Conservation (phyloP, 2,329 filamentous ascomycete species). For the Microcera coccophila region DNA sequence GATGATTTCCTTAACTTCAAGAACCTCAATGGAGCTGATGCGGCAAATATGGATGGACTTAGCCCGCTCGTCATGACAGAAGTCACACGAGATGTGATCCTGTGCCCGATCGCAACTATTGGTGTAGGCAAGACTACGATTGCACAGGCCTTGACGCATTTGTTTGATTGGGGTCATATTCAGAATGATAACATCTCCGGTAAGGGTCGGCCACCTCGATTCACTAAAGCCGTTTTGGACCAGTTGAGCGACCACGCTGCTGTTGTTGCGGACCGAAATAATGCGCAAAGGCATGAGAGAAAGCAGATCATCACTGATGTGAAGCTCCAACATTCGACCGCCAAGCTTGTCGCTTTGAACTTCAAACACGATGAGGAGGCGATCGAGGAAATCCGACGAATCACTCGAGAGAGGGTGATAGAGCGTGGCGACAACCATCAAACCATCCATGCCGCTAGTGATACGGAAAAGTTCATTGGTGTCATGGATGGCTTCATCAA, state of each 20-base stretch:
- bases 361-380: conserved; percentile 80
- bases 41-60: conserved; percentile 68
- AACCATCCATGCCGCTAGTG: conserved; percentile 84
- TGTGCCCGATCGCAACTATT: conserved; percentile 90
- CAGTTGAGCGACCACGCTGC: conserved; percentile 62
- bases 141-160: conserved; percentile 71
- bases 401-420: conserved; percentile 76
- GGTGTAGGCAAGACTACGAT: conserved; percentile 97
- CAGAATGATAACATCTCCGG: conserved; percentile 95
- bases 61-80: conserved; percentile 45
- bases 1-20: conserved; percentile 82
- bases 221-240: conserved; percentile 67
- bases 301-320: conserved; percentile 83
- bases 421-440: conserved; percentile 93
- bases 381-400: conserved; percentile 66
- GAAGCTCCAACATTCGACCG: conserved; percentile 55
- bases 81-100: conserved; percentile 64
- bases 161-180: conserved; percentile 89
- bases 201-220: conserved; percentile 71
- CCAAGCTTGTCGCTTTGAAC: conserved; percentile 78
- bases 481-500: conserved; percentile 95
- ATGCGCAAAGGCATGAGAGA: conserved; percentile 82
- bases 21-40: conserved; percentile 82
- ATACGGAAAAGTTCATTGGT: conserved; percentile 67
- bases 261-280: conserved; percentile 91